These are phyloP conservation scores for Metroxylon sagu DNA, from an alignment of 176 grass and related monocot genomes.

Conservation along the genomic window DNA sequence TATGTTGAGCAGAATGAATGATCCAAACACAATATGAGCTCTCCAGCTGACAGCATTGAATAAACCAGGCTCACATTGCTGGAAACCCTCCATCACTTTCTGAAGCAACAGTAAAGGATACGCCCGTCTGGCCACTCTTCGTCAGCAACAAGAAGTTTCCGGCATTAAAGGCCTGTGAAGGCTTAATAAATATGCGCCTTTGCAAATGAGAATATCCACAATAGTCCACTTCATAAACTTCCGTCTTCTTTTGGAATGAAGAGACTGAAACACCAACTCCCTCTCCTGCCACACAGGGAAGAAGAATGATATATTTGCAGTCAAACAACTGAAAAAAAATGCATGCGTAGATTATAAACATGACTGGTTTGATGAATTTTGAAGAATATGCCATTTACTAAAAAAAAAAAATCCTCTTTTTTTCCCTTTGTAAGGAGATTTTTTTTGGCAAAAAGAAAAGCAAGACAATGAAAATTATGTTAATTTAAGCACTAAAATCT, in stretches of 20 bases:
- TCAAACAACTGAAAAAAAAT: no score
- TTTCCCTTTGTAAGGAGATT: no score
- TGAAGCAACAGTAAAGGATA: background rate
- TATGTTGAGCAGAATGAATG: no score
- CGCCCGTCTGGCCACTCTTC: conserved; percentile 26
- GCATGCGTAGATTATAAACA: no score
- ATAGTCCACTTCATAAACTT: conserved; percentile 22
- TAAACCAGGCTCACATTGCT: background rate
- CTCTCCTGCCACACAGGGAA: conserved; percentile 23
- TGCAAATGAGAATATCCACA: conserved; percentile 31
- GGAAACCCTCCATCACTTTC: conserved; percentile 3
- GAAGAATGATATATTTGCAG: background rate
- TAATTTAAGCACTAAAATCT: no score
- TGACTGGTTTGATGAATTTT: no score
- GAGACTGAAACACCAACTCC: conserved; percentile 23
- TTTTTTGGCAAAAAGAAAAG: no score
- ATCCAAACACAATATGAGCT: no score
- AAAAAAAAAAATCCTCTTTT: no score
- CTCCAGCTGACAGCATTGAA: no score
- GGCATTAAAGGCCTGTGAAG: conserved; percentile 3
- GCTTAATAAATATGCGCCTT: conserved; percentile 19
- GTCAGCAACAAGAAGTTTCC: conserved; percentile 31
- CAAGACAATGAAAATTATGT: no score
- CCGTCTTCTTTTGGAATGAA: conserved; percentile 15
- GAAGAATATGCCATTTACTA: no score